Evolutionary conservation across 345 rosid species (phyloP), one percentile per base, ranked within the genome.

Genomic region (Trapa bicornis): DNA sequence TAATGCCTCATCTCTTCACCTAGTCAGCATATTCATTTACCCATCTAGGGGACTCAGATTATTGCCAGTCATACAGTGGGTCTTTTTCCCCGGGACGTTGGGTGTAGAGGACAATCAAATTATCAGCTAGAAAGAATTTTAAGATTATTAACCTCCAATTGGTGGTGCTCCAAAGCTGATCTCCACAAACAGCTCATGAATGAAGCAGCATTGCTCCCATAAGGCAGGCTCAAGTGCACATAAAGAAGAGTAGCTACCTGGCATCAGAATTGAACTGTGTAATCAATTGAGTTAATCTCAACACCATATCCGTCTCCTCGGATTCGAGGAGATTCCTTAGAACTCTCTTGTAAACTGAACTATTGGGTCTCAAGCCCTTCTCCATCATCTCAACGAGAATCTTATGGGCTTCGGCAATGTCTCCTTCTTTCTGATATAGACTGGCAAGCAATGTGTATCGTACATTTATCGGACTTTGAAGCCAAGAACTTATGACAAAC

Each of bases 321-420:
- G 71, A 66, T 65, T 67, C 72, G 67, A 36, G 38, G 47, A 85
- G 85, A 33, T 61, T 71, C 66, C 73, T 73, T 67, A 61, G 47
- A 47, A 80, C 82, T 62, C 36, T 72, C 74, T 16, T 57, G 67
- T 81, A 77, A 58, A 81, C 76, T 0, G 65, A 22, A 66, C 63
- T 60, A 36, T 75, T 39, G n/a, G 89, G 89, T 69, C 75, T 75
- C 29, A 85, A 74, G 63, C 87, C 89, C 70, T 73, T 83, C 16
- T 71, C 65, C 4, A 83, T 83, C 89, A 85, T 81, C 71, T 80
- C 80, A 32, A 66, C 78, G 39, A 83, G 82, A 72, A 85, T 65
- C 70, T 65, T 71, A 42, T 72, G 72, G 16, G 87, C 81, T 37
- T 60, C 33, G 11, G 75, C 72, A 13, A 43, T 33, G 68, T 83